Evolutionary conservation across 768 basidiomycete species (phyloP).

Genomic region (Agaricus sinodeliciosus): DNA sequence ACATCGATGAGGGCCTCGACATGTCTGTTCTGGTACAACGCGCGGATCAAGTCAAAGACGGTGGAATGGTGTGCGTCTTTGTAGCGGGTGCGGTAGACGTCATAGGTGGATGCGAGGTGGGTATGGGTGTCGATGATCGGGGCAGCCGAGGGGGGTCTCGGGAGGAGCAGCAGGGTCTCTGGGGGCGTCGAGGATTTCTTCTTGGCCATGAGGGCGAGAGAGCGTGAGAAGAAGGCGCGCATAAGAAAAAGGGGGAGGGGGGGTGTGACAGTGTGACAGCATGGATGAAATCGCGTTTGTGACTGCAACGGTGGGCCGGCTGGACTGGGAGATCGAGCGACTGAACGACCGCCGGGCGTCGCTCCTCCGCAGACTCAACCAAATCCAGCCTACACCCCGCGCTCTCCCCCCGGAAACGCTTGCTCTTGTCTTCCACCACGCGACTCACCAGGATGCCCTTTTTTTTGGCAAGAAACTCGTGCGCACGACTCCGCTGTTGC

Average conservation of each 20-base stretch:
- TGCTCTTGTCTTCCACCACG: background rate
- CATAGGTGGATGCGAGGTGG: slow-evolving; percentile 72
- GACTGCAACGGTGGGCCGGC: slow-evolving; percentile 1
- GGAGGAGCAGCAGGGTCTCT: slow-evolving; percentile 31
- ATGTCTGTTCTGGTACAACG: slow-evolving; percentile 47
- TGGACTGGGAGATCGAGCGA: background rate
- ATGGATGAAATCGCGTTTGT: slow-evolving; percentile 2
- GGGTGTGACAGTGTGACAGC: background rate
- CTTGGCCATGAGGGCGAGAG: slow-evolving; percentile 25
- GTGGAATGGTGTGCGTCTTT: slow-evolving; percentile 37
- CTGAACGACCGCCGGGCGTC: background rate
- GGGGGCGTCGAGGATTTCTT: slow-evolving; percentile 30
- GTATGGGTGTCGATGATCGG: slow-evolving; percentile 81
- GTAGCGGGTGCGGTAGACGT: slow-evolving; percentile 56
- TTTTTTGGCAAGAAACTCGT: too few relatives aligned
- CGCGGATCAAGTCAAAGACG: slow-evolving; percentile 67
- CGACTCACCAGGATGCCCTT: too few relatives aligned
- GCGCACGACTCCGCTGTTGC: background rate
- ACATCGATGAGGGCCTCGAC: slow-evolving; percentile 76
- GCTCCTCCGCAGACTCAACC: slow-evolving; percentile 5
- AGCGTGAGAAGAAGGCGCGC: background rate
- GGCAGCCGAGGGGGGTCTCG: slow-evolving; percentile 25
- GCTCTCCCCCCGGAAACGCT: slow-evolving; percentile 7
- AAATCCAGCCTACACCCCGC: background rate
- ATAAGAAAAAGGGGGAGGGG: too few relatives aligned